Evolutionary conservation across 768 basidiomycete genomes (phyloP).

Genomic region (Crucibulum laeve): DNA sequence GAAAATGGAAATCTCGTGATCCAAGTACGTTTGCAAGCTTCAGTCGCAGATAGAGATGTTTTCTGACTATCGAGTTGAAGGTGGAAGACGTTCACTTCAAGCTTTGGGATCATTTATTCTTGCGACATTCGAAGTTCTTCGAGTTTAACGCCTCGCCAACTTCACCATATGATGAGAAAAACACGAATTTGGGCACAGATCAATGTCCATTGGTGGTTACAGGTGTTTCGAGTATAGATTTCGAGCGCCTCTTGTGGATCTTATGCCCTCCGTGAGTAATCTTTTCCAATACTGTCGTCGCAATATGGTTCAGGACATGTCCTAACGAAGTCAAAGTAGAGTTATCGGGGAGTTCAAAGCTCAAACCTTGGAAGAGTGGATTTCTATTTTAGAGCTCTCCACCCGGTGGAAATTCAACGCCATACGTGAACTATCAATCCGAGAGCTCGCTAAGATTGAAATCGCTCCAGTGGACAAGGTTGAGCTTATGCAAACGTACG

Average conservation of each 20-base stretch:
- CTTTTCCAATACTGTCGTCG: too few species aligned
- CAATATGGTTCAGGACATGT: background rate
- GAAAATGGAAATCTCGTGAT: constrained; percentile 5
- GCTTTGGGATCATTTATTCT: constrained; percentile 2
- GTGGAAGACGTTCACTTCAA: too few species aligned
- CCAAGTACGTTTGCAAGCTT: constrained; percentile 3
- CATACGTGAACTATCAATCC: constrained; percentile 22
- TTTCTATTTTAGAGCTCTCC: constrained; percentile 24
- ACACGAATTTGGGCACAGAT: constrained; percentile 1
- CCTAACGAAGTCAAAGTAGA: constrained; percentile 6
- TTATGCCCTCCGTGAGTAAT: constrained; percentile 7
- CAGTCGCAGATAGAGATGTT: background rate
- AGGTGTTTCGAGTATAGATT: constrained; percentile 6
- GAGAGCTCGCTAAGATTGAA: constrained; percentile 18
- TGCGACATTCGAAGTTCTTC: constrained; percentile 6
- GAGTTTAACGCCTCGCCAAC: background rate
- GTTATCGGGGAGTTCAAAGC: constrained; percentile 18
- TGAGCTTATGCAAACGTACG: constrained; percentile 30
- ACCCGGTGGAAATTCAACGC: constrained; percentile 20
- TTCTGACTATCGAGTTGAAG: too few species aligned
- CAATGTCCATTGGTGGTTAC: constrained; percentile 4
- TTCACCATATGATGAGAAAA: background rate
- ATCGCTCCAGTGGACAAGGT: constrained; percentile 41
- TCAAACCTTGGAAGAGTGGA: constrained; percentile 24
- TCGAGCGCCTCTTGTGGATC: constrained; percentile 8